A percentile compares a stretch with the other conserved stretches of the same genome.
These are phyloP conservation scores for Musa schizocarpa DNA, from an alignment of 176 grass and related monocot species.

Conservation along the genomic window DNA sequence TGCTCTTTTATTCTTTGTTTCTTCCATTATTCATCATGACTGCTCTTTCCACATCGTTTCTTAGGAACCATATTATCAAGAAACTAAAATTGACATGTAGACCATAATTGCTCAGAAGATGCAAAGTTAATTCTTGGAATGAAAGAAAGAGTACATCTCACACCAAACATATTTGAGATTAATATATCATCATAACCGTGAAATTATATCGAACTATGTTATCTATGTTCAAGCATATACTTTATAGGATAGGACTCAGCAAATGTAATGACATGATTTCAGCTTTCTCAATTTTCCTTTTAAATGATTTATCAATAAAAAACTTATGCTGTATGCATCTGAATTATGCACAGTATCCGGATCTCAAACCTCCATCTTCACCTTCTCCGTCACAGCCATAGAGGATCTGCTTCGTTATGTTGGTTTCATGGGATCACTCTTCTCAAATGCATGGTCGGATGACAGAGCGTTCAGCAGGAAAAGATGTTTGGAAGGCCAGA, in stretches of 20 bases:
- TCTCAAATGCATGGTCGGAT: background rate
- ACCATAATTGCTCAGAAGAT: no score
- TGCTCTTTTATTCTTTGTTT: background rate
- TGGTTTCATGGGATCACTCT: background rate
- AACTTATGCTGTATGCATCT: conserved; percentile 1
- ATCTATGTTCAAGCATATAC: background rate
- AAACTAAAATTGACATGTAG: no score
- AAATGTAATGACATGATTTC: conserved; percentile 13
- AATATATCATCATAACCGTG: no score
- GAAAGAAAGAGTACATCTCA: no score
- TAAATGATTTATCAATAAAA: background rate
- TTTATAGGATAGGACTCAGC: background rate
- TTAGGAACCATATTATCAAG: no score
- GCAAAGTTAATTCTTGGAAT: no score
- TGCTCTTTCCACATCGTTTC: no score
- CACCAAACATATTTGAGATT: no score
- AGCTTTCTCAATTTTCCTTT: background rate
- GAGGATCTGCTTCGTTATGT: background rate
- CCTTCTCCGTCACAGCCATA: conserved; percentile 68
- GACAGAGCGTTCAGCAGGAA: background rate
- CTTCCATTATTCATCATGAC: background rate
- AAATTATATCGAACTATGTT: no score
- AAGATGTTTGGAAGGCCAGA: background rate
- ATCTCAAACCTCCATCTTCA: conserved; percentile 86
- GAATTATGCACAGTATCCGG: conserved; percentile 57